Conservation (phyloP, 2,329 filamentous ascomycete species). For the Aspergillus sp. region DNA sequence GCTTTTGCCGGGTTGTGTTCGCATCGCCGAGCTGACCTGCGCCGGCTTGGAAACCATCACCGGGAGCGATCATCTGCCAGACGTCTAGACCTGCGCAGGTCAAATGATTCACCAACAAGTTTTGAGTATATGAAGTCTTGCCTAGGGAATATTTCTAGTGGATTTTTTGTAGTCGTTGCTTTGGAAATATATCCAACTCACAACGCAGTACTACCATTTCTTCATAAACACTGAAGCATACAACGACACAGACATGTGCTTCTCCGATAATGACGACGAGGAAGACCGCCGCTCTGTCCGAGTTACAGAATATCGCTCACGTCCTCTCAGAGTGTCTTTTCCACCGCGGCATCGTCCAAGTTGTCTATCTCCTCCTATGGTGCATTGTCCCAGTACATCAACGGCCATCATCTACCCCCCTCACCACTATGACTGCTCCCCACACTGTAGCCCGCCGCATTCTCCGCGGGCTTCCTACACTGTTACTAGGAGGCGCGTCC, state of each 20-base stretch:
- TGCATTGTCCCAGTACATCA: conserved; percentile 1
- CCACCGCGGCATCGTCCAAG: conserved; percentile 5
- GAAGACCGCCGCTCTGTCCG: conserved; percentile 12
- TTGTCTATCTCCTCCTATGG: background rate
- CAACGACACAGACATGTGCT: conserved; percentile 16
- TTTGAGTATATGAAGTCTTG: background rate
- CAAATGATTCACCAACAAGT: conserved; percentile 10
- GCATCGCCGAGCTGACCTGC: background rate
- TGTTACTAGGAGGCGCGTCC: conserved; percentile 11
- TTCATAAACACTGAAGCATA: background rate
- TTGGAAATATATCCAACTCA: background rate
- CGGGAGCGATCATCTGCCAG: conserved; percentile 14
- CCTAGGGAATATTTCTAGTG: background rate
- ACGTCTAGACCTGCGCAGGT: conserved; percentile 2
- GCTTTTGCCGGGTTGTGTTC: background rate
- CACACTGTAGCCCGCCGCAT: conserved; percentile 2
- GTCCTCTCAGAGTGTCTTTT: conserved; percentile 9
- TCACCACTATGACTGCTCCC: background rate
- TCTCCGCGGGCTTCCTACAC: conserved; percentile 16
- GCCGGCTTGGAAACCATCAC: conserved; percentile 6
- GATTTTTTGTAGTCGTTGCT: background rate
- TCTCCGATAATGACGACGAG: conserved; percentile 16
- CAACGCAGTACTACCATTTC: background rate
- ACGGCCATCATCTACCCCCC: conserved; percentile 6
- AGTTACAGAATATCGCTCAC: conserved; percentile 12